Percentiles rank a stretch among this genome's conserved stretches.
Evolutionary conservation across 2,329 filamentous ascomycete genomes (phyloP).

Genomic region (Fusarium kyushuense): DNA sequence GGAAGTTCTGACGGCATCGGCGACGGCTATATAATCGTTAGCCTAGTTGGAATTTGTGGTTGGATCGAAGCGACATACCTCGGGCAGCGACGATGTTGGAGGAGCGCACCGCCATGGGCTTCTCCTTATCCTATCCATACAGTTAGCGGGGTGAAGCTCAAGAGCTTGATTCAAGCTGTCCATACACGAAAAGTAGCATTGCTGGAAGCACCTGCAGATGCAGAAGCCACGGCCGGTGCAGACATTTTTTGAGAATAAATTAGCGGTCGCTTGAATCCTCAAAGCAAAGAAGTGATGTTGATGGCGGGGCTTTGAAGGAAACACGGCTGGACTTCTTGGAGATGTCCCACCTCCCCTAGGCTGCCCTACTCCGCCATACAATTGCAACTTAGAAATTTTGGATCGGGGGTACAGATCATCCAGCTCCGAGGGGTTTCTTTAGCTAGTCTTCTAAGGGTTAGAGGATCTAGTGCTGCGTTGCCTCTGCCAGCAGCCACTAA

Average conservation of each 20-base stretch:
- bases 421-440: conserved; percentile 51
- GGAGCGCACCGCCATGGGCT: conserved; percentile 95
- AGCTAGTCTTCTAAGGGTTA: conserved; percentile 30
- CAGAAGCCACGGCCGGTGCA: conserved; percentile 54
- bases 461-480: conserved; percentile 41
- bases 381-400: conserved; percentile 56
- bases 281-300: conserved; percentile 45
- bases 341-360: conserved; percentile 55
- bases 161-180: conserved; percentile 50
- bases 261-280: conserved; percentile 44
- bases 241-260: conserved; percentile 56
- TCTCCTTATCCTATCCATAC: conserved; percentile 82
- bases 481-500: conserved; percentile 29
- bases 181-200: conserved; percentile 70
- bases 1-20: conserved; percentile 97
- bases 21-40: conserved; percentile 74
- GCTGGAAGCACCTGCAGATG: conserved; percentile 55
- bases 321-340: conserved; percentile 50
- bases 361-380: conserved; percentile 55
- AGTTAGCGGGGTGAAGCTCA: conserved; percentile 56
- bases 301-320: conserved; percentile 51
- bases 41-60: conserved; percentile 12
- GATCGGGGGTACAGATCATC: conserved; percentile 56
- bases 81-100: conserved; percentile 97
- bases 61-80: conserved; percentile 67